Evolutionary conservation across 805 yeast genomes (phyloP).

Genomic region (Candida berthetii): DNA sequence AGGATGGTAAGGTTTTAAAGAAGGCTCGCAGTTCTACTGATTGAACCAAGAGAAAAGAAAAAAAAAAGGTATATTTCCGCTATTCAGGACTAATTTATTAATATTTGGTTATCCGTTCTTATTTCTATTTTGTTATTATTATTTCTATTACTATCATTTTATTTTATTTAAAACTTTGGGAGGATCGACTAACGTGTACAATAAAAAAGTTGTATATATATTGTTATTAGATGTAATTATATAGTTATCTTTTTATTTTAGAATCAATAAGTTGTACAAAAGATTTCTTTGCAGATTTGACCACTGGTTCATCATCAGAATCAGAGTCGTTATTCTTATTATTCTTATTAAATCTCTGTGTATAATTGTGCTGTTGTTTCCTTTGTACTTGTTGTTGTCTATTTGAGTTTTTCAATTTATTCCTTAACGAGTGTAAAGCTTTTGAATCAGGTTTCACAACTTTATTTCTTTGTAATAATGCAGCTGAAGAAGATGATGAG

Average conservation of each 20-base stretch:
- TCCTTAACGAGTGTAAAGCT: constrained; percentile 16
- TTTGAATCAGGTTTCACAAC: constrained; percentile 9
- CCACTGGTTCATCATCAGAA: constrained; percentile 14
- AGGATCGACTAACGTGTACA: neutral
- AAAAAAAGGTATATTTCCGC: no score
- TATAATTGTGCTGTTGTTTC: neutral
- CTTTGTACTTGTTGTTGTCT: neutral
- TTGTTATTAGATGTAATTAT: no score
- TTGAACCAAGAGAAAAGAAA: no score
- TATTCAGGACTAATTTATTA: no score
- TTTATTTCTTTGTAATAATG: neutral
- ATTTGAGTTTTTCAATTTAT: constrained; percentile 15
- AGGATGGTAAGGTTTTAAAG: neutral
- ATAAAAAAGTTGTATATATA: neutral
- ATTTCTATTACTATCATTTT: no score
- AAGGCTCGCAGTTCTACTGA: neutral
- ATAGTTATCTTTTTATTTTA: constrained; percentile 14
- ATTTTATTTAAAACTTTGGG: no score
- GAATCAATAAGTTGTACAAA: constrained; percentile 12
- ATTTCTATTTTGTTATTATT: no score
- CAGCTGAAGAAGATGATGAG: constrained; percentile 8
- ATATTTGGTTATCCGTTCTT: no score
- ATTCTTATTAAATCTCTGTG: neutral
- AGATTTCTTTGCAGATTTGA: constrained; percentile 12
- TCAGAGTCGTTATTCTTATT: constrained; percentile 8